These are phyloP conservation scores for Aphanocladium album DNA, from an alignment of 2,329 filamentous ascomycete genomes.

Conservation along the genomic window DNA sequence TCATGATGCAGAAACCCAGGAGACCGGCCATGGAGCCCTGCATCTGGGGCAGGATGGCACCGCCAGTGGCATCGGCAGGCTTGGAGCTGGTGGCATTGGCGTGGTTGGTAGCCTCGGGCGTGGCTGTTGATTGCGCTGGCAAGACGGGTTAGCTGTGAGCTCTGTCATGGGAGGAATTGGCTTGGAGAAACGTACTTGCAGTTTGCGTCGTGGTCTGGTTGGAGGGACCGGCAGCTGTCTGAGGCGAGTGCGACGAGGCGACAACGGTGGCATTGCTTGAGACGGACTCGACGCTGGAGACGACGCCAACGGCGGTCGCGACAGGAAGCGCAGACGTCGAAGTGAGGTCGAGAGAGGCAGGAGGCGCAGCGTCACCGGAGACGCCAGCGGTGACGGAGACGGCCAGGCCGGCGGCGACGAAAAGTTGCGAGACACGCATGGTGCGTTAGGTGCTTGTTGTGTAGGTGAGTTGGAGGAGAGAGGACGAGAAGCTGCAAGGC, in stretches of 20 bases:
- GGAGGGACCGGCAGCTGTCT: background rate
- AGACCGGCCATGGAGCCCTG: slow-evolving; percentile 30
- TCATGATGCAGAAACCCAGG: slow-evolving; percentile 33
- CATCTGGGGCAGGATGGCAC: slow-evolving; percentile 28
- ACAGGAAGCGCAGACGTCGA: background rate
- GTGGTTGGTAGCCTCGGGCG: background rate
- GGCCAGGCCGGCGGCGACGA: slow-evolving; percentile 15
- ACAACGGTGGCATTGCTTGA: slow-evolving; percentile 9
- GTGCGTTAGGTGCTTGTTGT: background rate
- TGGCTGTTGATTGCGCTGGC: slow-evolving; percentile 6
- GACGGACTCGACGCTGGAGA: background rate
- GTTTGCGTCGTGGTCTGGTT: slow-evolving; percentile 2
- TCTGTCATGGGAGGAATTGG: background rate
- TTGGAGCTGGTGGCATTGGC: slow-evolving; percentile 24
- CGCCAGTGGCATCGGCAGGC: slow-evolving; percentile 26
- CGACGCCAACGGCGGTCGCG: background rate
- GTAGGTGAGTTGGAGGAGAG: background rate
- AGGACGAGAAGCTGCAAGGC: background rate
- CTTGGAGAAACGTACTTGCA: background rate
- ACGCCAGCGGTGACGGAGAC: slow-evolving; percentile 13
- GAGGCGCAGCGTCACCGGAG: background rate
- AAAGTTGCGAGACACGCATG: slow-evolving; percentile 19
- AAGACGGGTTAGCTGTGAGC: background rate
- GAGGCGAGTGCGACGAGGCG: slow-evolving; percentile 9
- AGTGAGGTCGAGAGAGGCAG: background rate